A percentile compares a stretch with the other conserved stretches of the same genome.
These are phyloP conservation scores for Trametes polyzona DNA, from an alignment of 1,284 basidiomycete genomes.

Conservation along the genomic window DNA sequence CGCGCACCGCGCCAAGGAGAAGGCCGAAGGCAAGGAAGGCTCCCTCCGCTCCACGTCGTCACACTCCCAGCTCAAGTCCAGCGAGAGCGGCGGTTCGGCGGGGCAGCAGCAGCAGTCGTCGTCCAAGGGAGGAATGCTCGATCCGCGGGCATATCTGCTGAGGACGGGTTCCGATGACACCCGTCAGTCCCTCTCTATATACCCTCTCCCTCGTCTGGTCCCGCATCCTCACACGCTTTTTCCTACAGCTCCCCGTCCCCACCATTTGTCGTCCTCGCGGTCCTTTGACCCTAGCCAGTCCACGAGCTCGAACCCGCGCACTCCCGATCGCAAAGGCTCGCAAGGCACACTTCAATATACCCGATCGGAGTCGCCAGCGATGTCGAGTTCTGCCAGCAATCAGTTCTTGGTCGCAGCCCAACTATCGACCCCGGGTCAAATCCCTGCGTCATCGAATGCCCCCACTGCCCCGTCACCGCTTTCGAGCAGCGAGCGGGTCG, in stretches of 20 bases:
- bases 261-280: conserved; percentile 19
- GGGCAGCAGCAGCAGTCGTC: conserved; percentile 12
- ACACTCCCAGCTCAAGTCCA: conserved; percentile 33
- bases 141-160: conserved; percentile 38
- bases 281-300: conserved; percentile 24
- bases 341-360: conserved; percentile 8
- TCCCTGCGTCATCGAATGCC: conserved; percentile 11
- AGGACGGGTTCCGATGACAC: conserved; percentile 57
- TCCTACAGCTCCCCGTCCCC: conserved; percentile 13
- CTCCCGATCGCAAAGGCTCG: conserved; percentile 23
- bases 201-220: background rate
- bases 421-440: conserved; percentile 23
- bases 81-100: conserved; percentile 28
- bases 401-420: conserved; percentile 24
- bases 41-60: conserved; percentile 33
- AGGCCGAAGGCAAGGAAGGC: conserved; percentile 31
- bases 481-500: conserved; percentile 4
- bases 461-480: conserved; percentile 22
- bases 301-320: conserved; percentile 8
- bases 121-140: conserved; percentile 17
- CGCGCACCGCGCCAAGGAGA: conserved; percentile 38
- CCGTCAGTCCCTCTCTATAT: conserved; percentile 45
- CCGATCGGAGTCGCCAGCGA: conserved; percentile 18
- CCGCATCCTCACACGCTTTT: conserved; percentile 4
- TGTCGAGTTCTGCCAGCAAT: background rate